Evolutionary conservation across 139 green algal genomes (phyloP).

Genomic region (Chlorella vulgaris): DNA sequence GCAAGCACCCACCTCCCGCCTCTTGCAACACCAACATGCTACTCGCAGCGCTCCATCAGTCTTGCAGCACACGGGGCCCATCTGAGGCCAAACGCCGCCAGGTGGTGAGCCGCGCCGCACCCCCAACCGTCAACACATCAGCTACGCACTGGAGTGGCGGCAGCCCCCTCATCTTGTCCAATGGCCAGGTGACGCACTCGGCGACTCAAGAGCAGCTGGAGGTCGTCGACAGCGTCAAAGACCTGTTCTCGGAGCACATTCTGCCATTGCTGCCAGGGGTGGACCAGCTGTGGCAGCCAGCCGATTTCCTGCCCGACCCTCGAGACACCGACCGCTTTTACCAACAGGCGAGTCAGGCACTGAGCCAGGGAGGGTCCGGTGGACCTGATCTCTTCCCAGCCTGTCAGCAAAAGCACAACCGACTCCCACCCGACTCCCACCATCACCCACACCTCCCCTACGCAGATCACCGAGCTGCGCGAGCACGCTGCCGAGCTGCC

Average conservation of each 20-base stretch:
- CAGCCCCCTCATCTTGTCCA: slow-evolving; percentile 29
- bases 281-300: slow-evolving; percentile 93
- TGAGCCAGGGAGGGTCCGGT: too few species aligned
- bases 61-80: not conserved
- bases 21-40: not conserved
- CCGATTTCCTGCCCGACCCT: slow-evolving; percentile 95
- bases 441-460: not conserved
- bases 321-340: slow-evolving; percentile 85
- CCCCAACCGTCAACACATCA: too few species aligned
- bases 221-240: slow-evolving; percentile 57
- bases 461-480: slow-evolving; percentile 84
- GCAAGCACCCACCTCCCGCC: not conserved
- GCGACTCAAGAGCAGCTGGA: slow-evolving; percentile 62
- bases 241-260: slow-evolving; percentile 54
- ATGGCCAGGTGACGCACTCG: slow-evolving; percentile 35
- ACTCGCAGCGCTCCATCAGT: not conserved
- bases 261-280: slow-evolving; percentile 39
- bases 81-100: too few species aligned
- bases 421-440: too few species aligned
- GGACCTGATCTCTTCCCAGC: too few species aligned
- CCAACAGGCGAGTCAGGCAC: slow-evolving; percentile 82
- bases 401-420: too few species aligned
- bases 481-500: slow-evolving; percentile 79
- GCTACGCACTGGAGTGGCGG: slow-evolving; percentile 10
- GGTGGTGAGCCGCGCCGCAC: not conserved